These are phyloP conservation scores for Pterocarpus macrocarpus DNA, from an alignment of 306 rosid species.

Conservation along the genomic window DNA sequence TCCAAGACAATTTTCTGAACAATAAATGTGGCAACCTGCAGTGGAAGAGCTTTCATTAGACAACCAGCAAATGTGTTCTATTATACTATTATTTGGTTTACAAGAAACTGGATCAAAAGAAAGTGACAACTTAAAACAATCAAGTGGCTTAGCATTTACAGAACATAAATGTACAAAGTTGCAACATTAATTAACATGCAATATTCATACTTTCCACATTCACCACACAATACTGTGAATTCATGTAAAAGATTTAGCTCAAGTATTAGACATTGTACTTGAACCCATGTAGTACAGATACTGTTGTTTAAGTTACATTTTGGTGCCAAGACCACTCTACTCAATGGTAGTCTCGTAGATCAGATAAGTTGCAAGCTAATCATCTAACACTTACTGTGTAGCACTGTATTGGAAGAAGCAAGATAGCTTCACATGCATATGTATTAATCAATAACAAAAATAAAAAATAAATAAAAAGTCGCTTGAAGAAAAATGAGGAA, in stretches of 20 bases:
- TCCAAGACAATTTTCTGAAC: slow-evolving; percentile 80
- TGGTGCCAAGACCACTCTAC: not conserved
- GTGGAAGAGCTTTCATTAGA: slow-evolving; percentile 42
- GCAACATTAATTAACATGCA: slow-evolving; percentile 6
- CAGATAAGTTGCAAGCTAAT: not conserved
- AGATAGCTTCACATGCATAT: slow-evolving; percentile 4
- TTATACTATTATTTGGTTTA: not conserved
- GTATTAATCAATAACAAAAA: not conserved
- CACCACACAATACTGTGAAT: not conserved
- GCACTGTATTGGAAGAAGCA: not conserved
- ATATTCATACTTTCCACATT: not conserved
- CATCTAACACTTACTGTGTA: not conserved
- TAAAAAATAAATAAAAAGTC: not conserved
- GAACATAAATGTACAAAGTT: not conserved
- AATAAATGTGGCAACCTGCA: slow-evolving; percentile 82
- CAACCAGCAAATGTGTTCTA: slow-evolving; percentile 32
- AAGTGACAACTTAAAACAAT: slow-evolving; percentile 4
- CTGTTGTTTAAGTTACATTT: not conserved
- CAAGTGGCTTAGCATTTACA: slow-evolving; percentile 23
- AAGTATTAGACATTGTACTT: not conserved
- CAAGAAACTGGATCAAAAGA: slow-evolving; percentile 21
- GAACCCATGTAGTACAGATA: not conserved
- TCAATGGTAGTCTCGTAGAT: not conserved
- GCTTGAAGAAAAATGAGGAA: slow-evolving; percentile 2
- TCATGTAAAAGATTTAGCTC: not conserved